phyloP scores from a whole-genome alignment of 2,329 filamentous ascomycete species.

The Meredithiella fracta region DNA sequence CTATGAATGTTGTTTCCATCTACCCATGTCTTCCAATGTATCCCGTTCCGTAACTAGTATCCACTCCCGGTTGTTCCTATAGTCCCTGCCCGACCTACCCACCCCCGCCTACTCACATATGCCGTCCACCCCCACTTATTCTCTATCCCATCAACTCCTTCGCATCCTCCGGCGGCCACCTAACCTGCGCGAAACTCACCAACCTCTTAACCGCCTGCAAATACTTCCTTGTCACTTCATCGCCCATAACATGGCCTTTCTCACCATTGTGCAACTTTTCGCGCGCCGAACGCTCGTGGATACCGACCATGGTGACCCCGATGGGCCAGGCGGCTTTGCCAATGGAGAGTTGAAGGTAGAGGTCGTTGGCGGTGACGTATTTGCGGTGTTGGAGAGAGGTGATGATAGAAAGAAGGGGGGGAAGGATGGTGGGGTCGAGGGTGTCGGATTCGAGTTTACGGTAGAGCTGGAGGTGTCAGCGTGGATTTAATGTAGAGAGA shows the following conservation, averaged over 20 bases:
- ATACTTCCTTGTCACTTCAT: slow-evolving; percentile 89
- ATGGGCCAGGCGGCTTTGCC: slow-evolving; percentile 97
- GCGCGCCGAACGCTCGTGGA: slow-evolving; percentile 87
- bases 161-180: slow-evolving; percentile 87
- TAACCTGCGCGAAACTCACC: slow-evolving; percentile 86
- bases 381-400: slow-evolving; percentile 73
- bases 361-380: slow-evolving; percentile 94
- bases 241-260: slow-evolving; percentile 90
- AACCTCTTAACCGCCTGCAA: slow-evolving; percentile 96
- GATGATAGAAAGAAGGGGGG: slow-evolving; percentile 81
- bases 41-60: no score
- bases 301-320: slow-evolving; percentile 98
- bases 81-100: no score
- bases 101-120: no score
- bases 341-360: slow-evolving; percentile 82
- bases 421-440: slow-evolving; percentile 60
- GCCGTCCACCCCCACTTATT: no score
- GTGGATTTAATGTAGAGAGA: no score
- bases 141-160: slow-evolving; percentile 71
- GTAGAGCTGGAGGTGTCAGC: slow-evolving; percentile 64
- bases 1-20: no score
- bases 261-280: slow-evolving; percentile 85
- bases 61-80: no score
- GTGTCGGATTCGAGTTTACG: slow-evolving; percentile 72
- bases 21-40: no score